phyloP scores from a whole-genome alignment of 768 basidiomycete genomes.

The Panaeolus cyanescens region DNA sequence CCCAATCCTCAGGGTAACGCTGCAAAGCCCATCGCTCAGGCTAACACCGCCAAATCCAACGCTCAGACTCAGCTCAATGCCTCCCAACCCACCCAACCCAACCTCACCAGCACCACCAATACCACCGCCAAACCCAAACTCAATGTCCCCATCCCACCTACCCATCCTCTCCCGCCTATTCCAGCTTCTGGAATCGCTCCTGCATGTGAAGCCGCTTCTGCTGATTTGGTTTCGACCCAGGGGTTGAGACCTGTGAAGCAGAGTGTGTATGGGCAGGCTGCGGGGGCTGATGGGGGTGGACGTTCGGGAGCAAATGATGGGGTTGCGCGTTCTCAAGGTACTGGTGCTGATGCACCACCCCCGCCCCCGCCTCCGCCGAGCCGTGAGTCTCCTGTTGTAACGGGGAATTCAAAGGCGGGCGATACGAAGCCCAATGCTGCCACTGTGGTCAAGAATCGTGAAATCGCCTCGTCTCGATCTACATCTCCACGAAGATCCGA shows the following conservation, averaged over 20 bases:
- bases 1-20: background rate
- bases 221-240: background rate
- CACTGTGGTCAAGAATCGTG: too few relatives aligned
- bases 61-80: background rate
- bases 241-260: background rate
- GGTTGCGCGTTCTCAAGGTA: background rate
- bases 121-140: background rate
- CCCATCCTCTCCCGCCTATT: background rate
- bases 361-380: background rate
- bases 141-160: background rate
- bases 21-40: slow-evolving; percentile 1
- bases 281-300: background rate
- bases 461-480: too few relatives aligned
- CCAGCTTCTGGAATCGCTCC: background rate
- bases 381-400: background rate
- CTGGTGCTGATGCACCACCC: background rate
- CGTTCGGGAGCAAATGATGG: background rate
- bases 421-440: background rate
- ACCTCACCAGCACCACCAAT: background rate
- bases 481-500: too few relatives aligned
- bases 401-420: background rate
- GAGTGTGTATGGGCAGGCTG: background rate
- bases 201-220: background rate
- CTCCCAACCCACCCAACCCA: background rate
- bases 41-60: background rate